A percentile compares a stretch with the other conserved stretches of the same genome.
These are phyloP conservation scores for Annulohypoxylon nitens DNA, from an alignment of 495 filamentous ascomycete genomes.

Conservation along the genomic window DNA sequence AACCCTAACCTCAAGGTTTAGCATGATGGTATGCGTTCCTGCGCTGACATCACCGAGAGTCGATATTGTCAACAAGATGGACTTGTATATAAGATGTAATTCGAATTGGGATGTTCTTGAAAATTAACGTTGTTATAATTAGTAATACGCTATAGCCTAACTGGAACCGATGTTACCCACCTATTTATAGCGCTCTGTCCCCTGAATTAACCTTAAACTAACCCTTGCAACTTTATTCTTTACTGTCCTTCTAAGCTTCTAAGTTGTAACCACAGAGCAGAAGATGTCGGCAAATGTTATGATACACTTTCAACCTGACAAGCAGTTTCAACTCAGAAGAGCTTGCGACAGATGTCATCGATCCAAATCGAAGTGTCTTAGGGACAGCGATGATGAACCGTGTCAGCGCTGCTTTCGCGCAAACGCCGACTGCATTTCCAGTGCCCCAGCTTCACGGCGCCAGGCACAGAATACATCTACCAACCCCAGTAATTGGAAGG, in stretches of 20 bases:
- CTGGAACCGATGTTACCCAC: background rate
- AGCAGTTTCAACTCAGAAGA: background rate
- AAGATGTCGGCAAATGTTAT: background rate
- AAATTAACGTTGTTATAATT: too few relatives aligned
- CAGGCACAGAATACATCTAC: background rate
- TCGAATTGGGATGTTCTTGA: too few relatives aligned
- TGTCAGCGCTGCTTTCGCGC: background rate
- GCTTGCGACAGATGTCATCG: slow-evolving; percentile 1
- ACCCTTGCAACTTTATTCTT: background rate
- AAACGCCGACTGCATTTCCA: background rate
- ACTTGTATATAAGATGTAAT: too few relatives aligned
- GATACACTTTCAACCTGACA: background rate
- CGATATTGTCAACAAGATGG: too few relatives aligned
- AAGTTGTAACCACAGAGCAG: background rate
- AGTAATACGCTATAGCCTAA: background rate
- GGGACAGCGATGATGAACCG: background rate
- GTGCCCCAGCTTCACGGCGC: background rate
- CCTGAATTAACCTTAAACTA: background rate
- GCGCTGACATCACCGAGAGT: too few relatives aligned
- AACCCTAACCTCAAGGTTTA: too few relatives aligned
- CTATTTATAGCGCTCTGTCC: background rate
- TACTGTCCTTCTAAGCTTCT: background rate
- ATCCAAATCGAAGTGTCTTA: slow-evolving; percentile 7
- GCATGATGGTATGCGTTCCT: too few relatives aligned
- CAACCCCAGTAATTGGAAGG: background rate